Conservation (phyloP, 441 rosid species). For the Kokia cookei region DNA sequence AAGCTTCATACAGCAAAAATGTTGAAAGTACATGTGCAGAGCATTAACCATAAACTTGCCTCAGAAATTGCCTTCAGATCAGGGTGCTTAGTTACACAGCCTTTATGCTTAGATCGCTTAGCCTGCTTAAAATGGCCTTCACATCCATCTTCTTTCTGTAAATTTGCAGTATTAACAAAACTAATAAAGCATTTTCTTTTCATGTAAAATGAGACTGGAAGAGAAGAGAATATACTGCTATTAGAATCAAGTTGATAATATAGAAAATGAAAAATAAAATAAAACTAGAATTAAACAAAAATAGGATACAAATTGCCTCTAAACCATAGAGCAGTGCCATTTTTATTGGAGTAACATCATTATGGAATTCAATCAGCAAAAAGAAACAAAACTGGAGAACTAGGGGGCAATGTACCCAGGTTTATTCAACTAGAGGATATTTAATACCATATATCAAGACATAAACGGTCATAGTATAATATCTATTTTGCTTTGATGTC, state of each 20-base stretch:
- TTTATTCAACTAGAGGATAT: neutral
- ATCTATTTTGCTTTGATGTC: neutral
- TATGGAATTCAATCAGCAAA: neutral
- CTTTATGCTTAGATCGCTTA: neutral
- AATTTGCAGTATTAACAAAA: neutral
- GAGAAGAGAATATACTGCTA: neutral
- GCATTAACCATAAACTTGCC: constrained; percentile 15
- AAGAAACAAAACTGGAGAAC: neutral
- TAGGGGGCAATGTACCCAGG: neutral
- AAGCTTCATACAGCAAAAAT: neutral
- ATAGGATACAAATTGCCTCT: neutral
- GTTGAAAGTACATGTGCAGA: neutral
- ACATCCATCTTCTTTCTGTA: neutral
- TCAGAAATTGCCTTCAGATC: constrained; percentile 14
- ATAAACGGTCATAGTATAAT: neutral
- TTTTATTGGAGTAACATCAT: neutral
- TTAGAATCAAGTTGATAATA: neutral
- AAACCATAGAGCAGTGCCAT: neutral
- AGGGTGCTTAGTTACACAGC: neutral
- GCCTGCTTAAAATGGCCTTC: neutral
- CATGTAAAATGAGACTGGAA: neutral
- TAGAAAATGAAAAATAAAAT: neutral
- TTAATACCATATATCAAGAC: neutral
- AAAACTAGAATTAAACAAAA: neutral
- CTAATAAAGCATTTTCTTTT: neutral